These are phyloP conservation scores for Schizochytrium sp. DNA, from an alignment of 108 stramenopile genomes.

Conservation along the genomic window DNA sequence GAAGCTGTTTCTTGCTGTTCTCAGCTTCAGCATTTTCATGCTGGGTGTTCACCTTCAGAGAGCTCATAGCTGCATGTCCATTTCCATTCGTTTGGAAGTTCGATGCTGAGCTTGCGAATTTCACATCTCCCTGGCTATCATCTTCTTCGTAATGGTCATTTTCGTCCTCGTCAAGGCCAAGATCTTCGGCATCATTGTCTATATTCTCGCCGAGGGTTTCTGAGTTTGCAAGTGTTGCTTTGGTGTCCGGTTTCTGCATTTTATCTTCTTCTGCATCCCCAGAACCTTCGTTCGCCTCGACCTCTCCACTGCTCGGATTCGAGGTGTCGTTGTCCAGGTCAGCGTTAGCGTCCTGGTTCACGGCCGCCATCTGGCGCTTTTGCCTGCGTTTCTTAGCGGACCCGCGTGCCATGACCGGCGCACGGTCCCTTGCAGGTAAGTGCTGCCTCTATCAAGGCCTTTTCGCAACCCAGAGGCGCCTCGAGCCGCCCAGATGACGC, in stretches of 20 bases:
- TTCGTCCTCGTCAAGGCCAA: neutral
- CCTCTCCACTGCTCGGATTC: neutral
- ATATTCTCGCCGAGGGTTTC: neutral
- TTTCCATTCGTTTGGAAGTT: no score
- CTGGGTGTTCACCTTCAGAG: neutral
- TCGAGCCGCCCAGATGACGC: no score
- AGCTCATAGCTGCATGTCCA: neutral
- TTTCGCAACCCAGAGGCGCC: no score
- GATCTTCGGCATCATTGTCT: neutral
- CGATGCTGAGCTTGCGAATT: no score
- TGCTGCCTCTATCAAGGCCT: no score
- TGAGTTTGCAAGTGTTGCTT: no score
- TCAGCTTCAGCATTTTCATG: neutral
- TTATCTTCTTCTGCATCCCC: neutral
- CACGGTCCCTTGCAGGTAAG: no score
- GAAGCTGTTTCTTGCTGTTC: no score
- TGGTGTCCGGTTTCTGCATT: no score
- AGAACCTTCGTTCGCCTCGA: neutral
- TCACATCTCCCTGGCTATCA: neutral
- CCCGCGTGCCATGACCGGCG: neutral
- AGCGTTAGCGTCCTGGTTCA: neutral
- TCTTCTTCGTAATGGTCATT: neutral
- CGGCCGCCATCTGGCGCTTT: neutral
- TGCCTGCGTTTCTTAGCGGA: constrained; percentile 14
- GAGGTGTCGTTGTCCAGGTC: neutral